These are phyloP conservation scores for Glycine tomentella DNA, from an alignment of 306 rosid genomes.

Conservation along the genomic window DNA sequence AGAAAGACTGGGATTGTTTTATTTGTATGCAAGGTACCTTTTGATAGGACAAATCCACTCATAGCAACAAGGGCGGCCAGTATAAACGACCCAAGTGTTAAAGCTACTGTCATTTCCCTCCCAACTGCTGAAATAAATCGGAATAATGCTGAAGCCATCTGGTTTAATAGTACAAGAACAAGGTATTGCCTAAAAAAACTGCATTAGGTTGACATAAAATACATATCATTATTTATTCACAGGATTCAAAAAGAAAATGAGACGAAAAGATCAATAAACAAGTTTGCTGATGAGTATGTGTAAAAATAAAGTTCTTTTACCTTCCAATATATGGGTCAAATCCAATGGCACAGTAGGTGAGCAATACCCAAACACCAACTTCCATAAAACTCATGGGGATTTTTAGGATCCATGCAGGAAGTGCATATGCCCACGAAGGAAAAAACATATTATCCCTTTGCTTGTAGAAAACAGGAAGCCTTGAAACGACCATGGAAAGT, in stretches of 20 bases:
- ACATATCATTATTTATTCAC: neutral
- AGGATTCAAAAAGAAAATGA: neutral
- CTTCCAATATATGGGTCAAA: slow-evolving; percentile 63
- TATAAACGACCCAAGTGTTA: slow-evolving; percentile 53
- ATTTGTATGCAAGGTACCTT: slow-evolving; percentile 52
- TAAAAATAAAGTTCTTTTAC: slow-evolving; percentile 39
- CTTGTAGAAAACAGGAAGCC: slow-evolving; percentile 75
- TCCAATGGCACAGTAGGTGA: slow-evolving; percentile 70
- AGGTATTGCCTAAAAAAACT: slow-evolving; percentile 64
- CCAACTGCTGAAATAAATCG: slow-evolving; percentile 63
- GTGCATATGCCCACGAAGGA: slow-evolving; percentile 72
- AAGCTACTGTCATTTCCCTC: slow-evolving; percentile 56
- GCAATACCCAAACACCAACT: slow-evolving; percentile 60
- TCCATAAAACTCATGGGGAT: slow-evolving; percentile 60
- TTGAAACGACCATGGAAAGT: slow-evolving; percentile 58
- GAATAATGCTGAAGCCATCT: slow-evolving; percentile 62
- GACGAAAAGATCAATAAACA: neutral
- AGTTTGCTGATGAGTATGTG: neutral
- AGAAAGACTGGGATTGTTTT: neutral
- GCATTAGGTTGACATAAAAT: slow-evolving; percentile 22
- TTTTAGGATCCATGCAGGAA: slow-evolving; percentile 67
- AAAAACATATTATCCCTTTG: slow-evolving; percentile 70
- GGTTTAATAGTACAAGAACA: slow-evolving; percentile 56
- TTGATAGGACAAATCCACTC: slow-evolving; percentile 65
- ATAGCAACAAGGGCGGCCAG: slow-evolving; percentile 51